Evolutionary conservation across 2,329 filamentous ascomycete genomes (phyloP).

Genomic region (Cytospora piceicola): DNA sequence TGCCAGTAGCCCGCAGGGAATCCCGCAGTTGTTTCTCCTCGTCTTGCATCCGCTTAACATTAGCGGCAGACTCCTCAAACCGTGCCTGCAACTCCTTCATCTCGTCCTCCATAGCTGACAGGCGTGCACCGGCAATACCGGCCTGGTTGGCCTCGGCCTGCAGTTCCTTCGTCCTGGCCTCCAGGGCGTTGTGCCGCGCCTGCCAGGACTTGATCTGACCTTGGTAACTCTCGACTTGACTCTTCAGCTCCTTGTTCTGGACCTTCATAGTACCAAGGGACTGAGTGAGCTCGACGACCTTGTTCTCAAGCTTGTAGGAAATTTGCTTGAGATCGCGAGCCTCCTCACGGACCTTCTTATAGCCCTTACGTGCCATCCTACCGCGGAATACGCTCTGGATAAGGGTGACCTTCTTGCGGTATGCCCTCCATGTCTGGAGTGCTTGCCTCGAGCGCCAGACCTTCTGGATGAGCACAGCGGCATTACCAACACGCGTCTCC

Average conservation of each 20-base stretch:
- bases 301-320: slow-evolving; percentile 99
- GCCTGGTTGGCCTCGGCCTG: slow-evolving; percentile 97
- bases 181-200: slow-evolving; percentile 85
- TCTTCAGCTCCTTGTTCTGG: slow-evolving; percentile 87
- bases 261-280: slow-evolving; percentile 88
- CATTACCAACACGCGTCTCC: slow-evolving; percentile 91
- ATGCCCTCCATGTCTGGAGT: slow-evolving; percentile 80
- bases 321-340: slow-evolving; percentile 98
- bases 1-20: slow-evolving; percentile 75
- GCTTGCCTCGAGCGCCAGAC: slow-evolving; percentile 83
- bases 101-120: slow-evolving; percentile 91
- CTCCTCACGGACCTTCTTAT: slow-evolving; percentile 92
- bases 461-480: slow-evolving; percentile 86
- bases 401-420: slow-evolving; percentile 85
- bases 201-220: slow-evolving; percentile 96
- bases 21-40: slow-evolving; percentile 88
- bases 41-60: slow-evolving; percentile 92
- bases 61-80: slow-evolving; percentile 87
- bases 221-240: slow-evolving; percentile 94
- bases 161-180: slow-evolving; percentile 88
- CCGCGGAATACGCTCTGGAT: slow-evolving; percentile 94
- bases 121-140: slow-evolving; percentile 87
- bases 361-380: slow-evolving; percentile 75
- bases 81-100: slow-evolving; percentile 88
- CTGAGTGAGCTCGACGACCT: slow-evolving; percentile 97